A percentile compares a stretch with the other conserved stretches of the same genome.
Conservation (phyloP, 23 red algal species). For the Gracilaria gracilis region DNA sequence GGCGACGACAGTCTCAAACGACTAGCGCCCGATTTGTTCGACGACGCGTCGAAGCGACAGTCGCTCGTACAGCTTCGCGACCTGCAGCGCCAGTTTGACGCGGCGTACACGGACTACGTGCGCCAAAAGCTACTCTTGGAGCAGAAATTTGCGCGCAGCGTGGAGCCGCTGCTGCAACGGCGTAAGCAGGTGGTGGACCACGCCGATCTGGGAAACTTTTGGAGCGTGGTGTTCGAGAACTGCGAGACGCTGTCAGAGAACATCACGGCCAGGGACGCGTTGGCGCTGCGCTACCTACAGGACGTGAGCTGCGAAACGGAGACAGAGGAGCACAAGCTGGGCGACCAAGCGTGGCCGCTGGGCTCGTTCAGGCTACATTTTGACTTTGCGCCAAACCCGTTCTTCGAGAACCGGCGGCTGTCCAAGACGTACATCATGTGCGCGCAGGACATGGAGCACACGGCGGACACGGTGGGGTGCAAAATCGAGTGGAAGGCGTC, state of each 20-base stretch:
- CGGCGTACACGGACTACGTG: slow-evolving; percentile 23
- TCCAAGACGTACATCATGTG: slow-evolving; percentile 79
- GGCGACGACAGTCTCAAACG: background rate
- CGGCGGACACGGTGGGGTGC: slow-evolving; percentile 20
- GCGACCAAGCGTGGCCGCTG: background rate
- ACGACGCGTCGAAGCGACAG: background rate
- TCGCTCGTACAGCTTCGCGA: slow-evolving; percentile 41
- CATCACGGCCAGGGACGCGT: slow-evolving; percentile 39
- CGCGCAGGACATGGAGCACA: slow-evolving; percentile 23
- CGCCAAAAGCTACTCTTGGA: slow-evolving; percentile 41
- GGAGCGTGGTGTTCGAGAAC: slow-evolving; percentile 58
- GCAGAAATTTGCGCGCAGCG: slow-evolving; percentile 1
- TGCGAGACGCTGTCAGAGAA: slow-evolving; percentile 65
- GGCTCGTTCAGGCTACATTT: slow-evolving; percentile 67
- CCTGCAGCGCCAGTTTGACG: slow-evolving; percentile 53
- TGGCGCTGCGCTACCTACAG: slow-evolving; percentile 48
- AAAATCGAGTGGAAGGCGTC: slow-evolving; percentile 69
- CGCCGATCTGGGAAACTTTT: slow-evolving; percentile 35
- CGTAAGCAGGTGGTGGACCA: slow-evolving; percentile 18
- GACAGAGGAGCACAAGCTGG: background rate
- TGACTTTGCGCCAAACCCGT: slow-evolving; percentile 67
- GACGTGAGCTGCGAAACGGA: slow-evolving; percentile 54
- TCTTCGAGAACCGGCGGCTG: slow-evolving; percentile 63
- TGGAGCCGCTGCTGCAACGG: slow-evolving; percentile 27
- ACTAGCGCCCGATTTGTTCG: slow-evolving; percentile 30